These are phyloP conservation scores for Kalmanozyma brasiliensis DNA, from an alignment of 1,284 basidiomycete genomes.

Conservation along the genomic window DNA sequence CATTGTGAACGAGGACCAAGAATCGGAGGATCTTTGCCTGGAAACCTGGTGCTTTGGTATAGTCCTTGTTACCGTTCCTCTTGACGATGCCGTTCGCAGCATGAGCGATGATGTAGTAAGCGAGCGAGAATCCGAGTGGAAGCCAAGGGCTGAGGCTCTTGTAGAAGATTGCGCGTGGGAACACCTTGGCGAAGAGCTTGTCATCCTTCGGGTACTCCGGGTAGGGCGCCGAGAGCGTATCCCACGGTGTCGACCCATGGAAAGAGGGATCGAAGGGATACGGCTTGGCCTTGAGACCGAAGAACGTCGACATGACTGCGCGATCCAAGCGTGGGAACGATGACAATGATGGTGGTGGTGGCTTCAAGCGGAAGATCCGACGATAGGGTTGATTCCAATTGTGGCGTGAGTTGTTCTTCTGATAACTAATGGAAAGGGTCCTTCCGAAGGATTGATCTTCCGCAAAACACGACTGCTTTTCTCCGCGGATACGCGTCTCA, in stretches of 20 bases:
- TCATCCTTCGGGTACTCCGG: slow-evolving; percentile 38
- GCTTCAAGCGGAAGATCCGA: background rate
- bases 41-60: slow-evolving; percentile 31
- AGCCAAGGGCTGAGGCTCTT: slow-evolving; percentile 36
- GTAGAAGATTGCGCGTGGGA: slow-evolving; percentile 17
- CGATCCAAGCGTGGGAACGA: background rate
- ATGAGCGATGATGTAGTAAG: slow-evolving; percentile 56
- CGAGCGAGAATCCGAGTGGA: slow-evolving; percentile 50
- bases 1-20: slow-evolving; percentile 57
- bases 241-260: slow-evolving; percentile 8
- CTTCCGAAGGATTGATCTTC: slow-evolving; percentile 1
- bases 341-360: slow-evolving; percentile 4
- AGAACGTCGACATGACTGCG: slow-evolving; percentile 32
- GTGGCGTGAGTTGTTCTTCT: slow-evolving; percentile 4
- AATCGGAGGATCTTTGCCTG: slow-evolving; percentile 27
- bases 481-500: slow-evolving; percentile 16
- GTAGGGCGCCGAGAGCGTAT: slow-evolving; percentile 25
- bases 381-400: slow-evolving; percentile 1
- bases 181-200: slow-evolving; percentile 18
- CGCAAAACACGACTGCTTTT: slow-evolving; percentile 2
- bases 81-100: slow-evolving; percentile 41
- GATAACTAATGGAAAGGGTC: background rate
- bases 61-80: slow-evolving; percentile 37
- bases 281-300: slow-evolving; percentile 34
- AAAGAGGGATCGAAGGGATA: slow-evolving; percentile 42